These are phyloP conservation scores for Phytophthora melonis DNA, from an alignment of 352 stramenopile genomes.

Conservation along the genomic window DNA sequence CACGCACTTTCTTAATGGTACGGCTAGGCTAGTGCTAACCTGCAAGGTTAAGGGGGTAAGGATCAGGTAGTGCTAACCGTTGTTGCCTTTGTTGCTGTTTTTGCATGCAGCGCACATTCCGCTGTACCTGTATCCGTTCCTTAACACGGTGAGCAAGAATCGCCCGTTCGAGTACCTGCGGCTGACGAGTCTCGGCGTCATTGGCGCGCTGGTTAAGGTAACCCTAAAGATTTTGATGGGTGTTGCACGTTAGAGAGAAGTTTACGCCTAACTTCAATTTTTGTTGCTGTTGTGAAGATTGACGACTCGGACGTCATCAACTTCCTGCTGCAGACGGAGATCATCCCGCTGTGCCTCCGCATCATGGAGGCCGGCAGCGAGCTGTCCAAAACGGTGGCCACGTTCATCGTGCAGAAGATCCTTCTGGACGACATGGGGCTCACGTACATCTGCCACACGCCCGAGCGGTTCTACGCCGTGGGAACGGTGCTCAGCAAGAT, in stretches of 20 bases:
- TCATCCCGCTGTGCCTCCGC: conserved; percentile 98
- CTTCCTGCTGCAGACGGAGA: conserved; percentile 99
- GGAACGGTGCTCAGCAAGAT: conserved; percentile 97
- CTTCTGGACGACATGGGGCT: conserved; percentile 98
- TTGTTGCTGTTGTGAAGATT: conserved; percentile 66
- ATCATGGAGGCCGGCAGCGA: conserved; percentile 99
- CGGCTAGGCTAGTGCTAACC: conserved; percentile 14
- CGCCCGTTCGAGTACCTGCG: conserved; percentile 99
- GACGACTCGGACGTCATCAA: conserved; percentile 99
- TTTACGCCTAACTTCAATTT: neutral
- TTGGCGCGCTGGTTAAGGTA: conserved; percentile 98
- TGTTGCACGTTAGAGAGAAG: neutral
- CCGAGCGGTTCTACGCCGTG: conserved; percentile 93
- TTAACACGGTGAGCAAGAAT: conserved; percentile 99
- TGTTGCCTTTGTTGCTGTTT: neutral
- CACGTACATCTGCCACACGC: conserved; percentile 99
- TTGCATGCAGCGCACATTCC: conserved; percentile 92
- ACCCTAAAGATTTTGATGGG: neutral
- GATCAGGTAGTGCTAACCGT: neutral
- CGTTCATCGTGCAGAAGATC: conserved; percentile 99
- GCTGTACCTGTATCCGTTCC: conserved; percentile 99
- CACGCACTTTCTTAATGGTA: conserved; percentile 95
- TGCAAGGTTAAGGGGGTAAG: neutral
- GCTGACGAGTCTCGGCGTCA: conserved; percentile 98
- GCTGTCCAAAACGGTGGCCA: conserved; percentile 98